phyloP scores from a whole-genome alignment of 352 stramenopile genomes.

The Achlya hypogyna region DNA sequence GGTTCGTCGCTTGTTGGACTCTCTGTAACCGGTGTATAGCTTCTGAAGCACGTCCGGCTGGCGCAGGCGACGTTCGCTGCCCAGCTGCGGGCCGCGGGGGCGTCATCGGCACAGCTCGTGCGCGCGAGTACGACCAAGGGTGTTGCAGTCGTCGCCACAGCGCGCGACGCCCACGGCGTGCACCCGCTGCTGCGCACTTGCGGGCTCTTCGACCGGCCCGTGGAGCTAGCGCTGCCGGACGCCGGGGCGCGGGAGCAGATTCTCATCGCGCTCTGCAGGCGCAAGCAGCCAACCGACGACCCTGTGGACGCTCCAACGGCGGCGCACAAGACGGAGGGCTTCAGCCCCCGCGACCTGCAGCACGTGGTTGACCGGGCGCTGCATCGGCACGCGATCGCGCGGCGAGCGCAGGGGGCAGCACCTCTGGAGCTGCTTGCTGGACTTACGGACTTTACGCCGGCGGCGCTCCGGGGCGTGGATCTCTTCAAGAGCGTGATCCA shows the following conservation, averaged over 20 bases:
- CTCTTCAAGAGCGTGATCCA: conserved; percentile 80
- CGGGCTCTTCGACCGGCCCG: conserved; percentile 58
- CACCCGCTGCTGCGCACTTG: conserved; percentile 53
- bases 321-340: conserved; percentile 48
- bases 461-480: conserved; percentile 66
- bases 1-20: conserved; percentile 13
- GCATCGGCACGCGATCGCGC: conserved; percentile 51
- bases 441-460: conserved; percentile 71
- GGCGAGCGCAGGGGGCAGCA: conserved; percentile 13
- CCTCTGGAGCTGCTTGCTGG: conserved; percentile 58
- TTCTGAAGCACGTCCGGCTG: conserved; percentile 22
- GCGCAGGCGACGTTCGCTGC: not conserved
- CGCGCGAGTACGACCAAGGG: conserved; percentile 55
- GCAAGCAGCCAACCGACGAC: not conserved
- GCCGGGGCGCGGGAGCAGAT: conserved; percentile 51
- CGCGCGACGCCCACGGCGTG: conserved; percentile 50
- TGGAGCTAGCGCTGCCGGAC: conserved; percentile 51
- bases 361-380: conserved; percentile 55
- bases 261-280: conserved; percentile 37
- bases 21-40: conserved; percentile 23
- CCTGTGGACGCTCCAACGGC: not conserved
- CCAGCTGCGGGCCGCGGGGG: conserved; percentile 15
- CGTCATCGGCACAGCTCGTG: conserved; percentile 40
- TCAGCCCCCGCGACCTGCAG: conserved; percentile 69
- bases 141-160: conserved; percentile 47